A percentile compares a stretch with the other conserved stretches of the same genome.
Conservation (phyloP, 257 asterid genomes). For the Avicennia marina region DNA sequence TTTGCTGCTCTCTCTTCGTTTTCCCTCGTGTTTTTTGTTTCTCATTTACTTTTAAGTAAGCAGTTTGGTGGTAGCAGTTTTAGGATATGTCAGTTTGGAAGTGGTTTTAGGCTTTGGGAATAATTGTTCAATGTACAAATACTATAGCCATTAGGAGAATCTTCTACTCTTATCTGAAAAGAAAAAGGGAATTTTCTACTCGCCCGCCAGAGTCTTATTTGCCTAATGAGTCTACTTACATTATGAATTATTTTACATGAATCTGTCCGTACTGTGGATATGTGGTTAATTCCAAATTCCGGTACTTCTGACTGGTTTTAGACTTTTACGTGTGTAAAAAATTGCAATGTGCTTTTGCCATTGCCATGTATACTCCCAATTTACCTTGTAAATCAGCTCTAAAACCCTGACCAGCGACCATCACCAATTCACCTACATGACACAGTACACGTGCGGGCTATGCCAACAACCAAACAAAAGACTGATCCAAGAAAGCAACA, state of each 20-base stretch:
- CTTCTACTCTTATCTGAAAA: neutral
- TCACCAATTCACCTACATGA: too few species aligned
- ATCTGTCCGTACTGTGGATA: too few species aligned
- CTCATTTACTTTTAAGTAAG: slow-evolving; percentile 7
- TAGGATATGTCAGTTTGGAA: slow-evolving; percentile 13
- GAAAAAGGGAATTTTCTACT: neutral
- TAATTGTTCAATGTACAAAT: slow-evolving; percentile 28
- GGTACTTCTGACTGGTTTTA: too few species aligned
- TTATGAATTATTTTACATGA: neutral
- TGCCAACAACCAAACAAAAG: neutral
- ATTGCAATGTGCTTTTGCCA: too few species aligned
- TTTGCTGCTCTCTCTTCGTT: too few species aligned
- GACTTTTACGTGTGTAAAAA: too few species aligned
- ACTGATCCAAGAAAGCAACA: neutral
- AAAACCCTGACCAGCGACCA: too few species aligned
- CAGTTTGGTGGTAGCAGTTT: slow-evolving; percentile 20
- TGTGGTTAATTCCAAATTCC: too few species aligned
- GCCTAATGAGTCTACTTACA: slow-evolving; percentile 8
- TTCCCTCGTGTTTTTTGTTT: neutral
- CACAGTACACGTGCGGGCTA: slow-evolving; percentile 22
- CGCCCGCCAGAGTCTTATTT: neutral
- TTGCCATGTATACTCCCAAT: too few species aligned
- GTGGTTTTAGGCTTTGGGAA: slow-evolving; percentile 23
- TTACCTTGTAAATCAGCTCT: neutral
- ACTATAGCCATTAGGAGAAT: slow-evolving; percentile 15